These are phyloP conservation scores for Glycine tomentella DNA, from an alignment of 306 rosid genomes.

Conservation along the genomic window DNA sequence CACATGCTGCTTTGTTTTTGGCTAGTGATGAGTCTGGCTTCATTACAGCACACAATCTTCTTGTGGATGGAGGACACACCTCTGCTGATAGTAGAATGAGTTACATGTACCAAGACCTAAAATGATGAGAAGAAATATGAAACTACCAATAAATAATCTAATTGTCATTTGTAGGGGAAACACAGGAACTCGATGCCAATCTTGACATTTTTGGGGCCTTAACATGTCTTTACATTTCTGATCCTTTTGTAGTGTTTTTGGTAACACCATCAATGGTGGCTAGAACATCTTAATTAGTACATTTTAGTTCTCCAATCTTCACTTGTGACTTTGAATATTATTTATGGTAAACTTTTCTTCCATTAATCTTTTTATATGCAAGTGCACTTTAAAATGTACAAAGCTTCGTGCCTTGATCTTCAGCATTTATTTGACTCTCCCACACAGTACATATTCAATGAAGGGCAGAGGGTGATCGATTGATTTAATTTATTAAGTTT, in stretches of 20 bases:
- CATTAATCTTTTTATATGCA: not conserved
- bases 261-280: too few species aligned
- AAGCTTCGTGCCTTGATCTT: too few species aligned
- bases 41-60: conserved; percentile 74
- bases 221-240: not conserved
- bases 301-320: not conserved
- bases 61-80: conserved; percentile 82
- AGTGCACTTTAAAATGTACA: not conserved
- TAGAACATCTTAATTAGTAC: not conserved
- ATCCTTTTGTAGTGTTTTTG: not conserved
- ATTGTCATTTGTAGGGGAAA: not conserved
- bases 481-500: not conserved
- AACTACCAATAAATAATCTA: not conserved
- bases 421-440: not conserved
- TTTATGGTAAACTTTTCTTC: not conserved
- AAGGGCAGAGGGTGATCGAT: not conserved
- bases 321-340: not conserved
- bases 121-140: not conserved
- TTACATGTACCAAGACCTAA: conserved; percentile 57
- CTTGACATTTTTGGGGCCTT: not conserved
- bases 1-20: conserved; percentile 70
- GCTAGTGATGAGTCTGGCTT: conserved; percentile 75
- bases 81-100: conserved; percentile 59
- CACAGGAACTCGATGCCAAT: not conserved
- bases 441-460: not conserved